These are phyloP conservation scores for Pichia deserticola DNA, from an alignment of 805 yeast genomes.

Conservation along the genomic window DNA sequence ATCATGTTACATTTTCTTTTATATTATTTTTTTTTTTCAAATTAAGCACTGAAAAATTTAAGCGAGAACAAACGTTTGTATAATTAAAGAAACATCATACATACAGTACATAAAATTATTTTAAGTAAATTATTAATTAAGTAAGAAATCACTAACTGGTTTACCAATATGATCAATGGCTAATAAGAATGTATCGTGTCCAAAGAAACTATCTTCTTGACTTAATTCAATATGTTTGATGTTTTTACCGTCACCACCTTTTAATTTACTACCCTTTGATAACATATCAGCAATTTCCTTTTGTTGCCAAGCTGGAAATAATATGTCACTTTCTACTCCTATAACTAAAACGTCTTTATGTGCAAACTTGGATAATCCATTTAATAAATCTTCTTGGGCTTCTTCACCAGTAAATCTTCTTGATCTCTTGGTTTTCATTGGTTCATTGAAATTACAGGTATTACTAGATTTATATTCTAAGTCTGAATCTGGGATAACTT, in stretches of 20 bases:
- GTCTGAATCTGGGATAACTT: slow-evolving; percentile 18
- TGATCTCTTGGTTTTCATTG: slow-evolving; percentile 46
- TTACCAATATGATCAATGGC: slow-evolving; percentile 75
- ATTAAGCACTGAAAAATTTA: no score
- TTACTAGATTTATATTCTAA: slow-evolving; percentile 24
- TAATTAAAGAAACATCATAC: no score
- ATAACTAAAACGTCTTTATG: slow-evolving; percentile 65
- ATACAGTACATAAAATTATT: background rate
- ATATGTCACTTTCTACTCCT: slow-evolving; percentile 88
- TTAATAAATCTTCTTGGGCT: slow-evolving; percentile 49
- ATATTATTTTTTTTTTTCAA: no score
- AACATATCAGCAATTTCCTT: slow-evolving; percentile 65
- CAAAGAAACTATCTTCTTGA: slow-evolving; percentile 69
- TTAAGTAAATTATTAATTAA: background rate
- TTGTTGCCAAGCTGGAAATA: slow-evolving; percentile 95
- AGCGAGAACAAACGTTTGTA: no score
- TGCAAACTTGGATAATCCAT: slow-evolving; percentile 58
- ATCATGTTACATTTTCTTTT: no score
- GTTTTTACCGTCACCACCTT: slow-evolving; percentile 31
- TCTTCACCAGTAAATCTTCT: slow-evolving; percentile 46
- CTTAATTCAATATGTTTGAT: slow-evolving; percentile 68
- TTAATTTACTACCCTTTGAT: slow-evolving; percentile 25
- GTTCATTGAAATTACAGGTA: slow-evolving; percentile 36
- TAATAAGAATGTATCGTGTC: slow-evolving; percentile 85
- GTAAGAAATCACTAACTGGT: slow-evolving; percentile 59